Evolutionary conservation across 2,329 filamentous ascomycete species (phyloP).

Genomic region (Hortaea sp.): DNA sequence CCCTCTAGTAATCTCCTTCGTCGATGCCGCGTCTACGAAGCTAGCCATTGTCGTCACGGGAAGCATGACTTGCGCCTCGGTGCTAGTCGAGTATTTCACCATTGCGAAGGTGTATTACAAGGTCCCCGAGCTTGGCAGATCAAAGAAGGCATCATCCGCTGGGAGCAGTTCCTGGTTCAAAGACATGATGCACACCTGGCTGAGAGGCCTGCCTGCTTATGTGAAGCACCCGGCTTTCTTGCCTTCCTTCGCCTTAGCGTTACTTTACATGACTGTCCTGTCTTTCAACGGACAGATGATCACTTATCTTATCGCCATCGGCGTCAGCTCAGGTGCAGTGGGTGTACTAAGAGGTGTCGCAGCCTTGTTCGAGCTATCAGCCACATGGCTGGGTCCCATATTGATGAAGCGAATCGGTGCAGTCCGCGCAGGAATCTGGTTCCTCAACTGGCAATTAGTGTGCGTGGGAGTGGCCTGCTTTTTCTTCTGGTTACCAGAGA

Average conservation of each 20-base stretch:
- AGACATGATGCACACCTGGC: neutral
- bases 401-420: conserved; percentile 41
- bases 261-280: conserved; percentile 54
- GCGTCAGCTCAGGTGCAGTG: conserved; percentile 43
- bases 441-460: conserved; percentile 55
- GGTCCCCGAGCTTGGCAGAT: conserved; percentile 22
- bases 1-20: conserved; percentile 41
- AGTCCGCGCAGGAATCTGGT: conserved; percentile 61
- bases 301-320: conserved; percentile 49
- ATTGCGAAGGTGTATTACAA: conserved; percentile 35
- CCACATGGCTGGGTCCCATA: conserved; percentile 50
- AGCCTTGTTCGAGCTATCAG: conserved; percentile 47
- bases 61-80: conserved; percentile 39
- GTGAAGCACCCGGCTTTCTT: conserved; percentile 46
- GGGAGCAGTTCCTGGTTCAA: neutral
- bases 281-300: conserved; percentile 54
- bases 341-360: conserved; percentile 44
- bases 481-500: conserved; percentile 20
- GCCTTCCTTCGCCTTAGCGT: conserved; percentile 48
- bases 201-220: conserved; percentile 29
- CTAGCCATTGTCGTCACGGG: conserved; percentile 42
- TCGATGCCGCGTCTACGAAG: conserved; percentile 39
- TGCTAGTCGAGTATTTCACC: conserved; percentile 43
- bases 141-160: neutral
- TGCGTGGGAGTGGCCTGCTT: conserved; percentile 37